These are phyloP conservation scores for Trichoderma sp. DNA, from an alignment of 2,329 filamentous ascomycete species.

Conservation along the genomic window DNA sequence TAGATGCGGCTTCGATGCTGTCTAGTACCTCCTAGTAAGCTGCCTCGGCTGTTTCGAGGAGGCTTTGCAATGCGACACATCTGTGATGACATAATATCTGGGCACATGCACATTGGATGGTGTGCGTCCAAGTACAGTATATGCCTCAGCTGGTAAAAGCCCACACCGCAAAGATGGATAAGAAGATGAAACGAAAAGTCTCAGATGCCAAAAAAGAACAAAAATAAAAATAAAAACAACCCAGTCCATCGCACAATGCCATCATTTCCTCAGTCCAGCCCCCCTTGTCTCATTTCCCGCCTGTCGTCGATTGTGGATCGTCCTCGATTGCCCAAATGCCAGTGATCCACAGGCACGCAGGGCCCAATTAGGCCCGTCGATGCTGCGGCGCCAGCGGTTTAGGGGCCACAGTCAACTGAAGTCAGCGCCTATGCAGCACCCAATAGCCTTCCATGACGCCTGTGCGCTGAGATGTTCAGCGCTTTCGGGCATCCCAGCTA, in stretches of 20 bases:
- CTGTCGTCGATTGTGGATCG: constrained; percentile 13
- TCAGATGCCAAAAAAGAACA: background rate
- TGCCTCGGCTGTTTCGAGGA: constrained; percentile 1
- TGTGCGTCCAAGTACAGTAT: background rate
- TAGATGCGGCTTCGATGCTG: background rate
- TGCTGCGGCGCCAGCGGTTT: background rate
- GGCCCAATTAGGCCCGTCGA: constrained; percentile 15
- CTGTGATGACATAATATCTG: background rate
- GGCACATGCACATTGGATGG: background rate
- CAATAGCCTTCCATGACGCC: constrained; percentile 9
- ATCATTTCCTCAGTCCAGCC: background rate
- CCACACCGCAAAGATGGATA: too few species aligned
- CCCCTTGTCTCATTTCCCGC: constrained; percentile 17
- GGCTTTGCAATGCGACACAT: background rate
- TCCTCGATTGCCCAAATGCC: constrained; percentile 13
- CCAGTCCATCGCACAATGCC: background rate
- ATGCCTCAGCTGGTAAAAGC: too few species aligned
- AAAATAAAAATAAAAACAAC: background rate
- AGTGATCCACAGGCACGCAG: constrained; percentile 14
- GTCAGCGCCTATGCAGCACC: constrained; percentile 16
- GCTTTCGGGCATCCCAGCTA: background rate
- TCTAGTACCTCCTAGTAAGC: background rate
- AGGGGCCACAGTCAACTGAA: constrained; percentile 13
- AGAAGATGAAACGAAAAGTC: background rate
- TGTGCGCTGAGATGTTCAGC: background rate